A percentile compares a stretch with the other conserved stretches of the same genome.
Evolutionary conservation across 2,329 filamentous ascomycete species (phyloP).

Genomic region (Diaporthe ampelina): DNA sequence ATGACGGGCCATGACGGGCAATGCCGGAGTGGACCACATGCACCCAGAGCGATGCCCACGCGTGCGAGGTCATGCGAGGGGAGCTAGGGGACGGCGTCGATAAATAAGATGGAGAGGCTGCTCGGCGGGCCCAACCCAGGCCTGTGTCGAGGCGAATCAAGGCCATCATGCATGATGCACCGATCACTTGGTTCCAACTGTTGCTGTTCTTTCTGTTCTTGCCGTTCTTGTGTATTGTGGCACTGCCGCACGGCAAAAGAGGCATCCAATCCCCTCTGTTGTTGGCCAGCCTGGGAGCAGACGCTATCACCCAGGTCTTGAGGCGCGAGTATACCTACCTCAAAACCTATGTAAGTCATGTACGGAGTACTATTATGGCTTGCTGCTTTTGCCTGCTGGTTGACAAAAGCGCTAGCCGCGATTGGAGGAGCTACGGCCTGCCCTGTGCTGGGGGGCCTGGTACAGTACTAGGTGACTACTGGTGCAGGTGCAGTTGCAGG

Average conservation of each 20-base stretch:
- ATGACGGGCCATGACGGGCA: conserved; percentile 21
- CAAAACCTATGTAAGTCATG: too few species aligned
- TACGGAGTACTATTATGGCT: too few species aligned
- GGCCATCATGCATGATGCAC: too few species aligned
- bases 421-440: conserved; percentile 14
- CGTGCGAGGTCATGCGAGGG: conserved; percentile 3
- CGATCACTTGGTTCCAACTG: neutral
- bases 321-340: too few species aligned
- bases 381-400: conserved; percentile 4
- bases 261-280: neutral
- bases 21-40: neutral
- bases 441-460: neutral
- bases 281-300: neutral
- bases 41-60: neutral
- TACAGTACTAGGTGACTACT: neutral
- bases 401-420: conserved; percentile 20
- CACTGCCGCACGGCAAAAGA: neutral
- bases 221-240: neutral
- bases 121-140: neutral
- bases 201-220: neutral
- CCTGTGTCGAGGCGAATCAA: too few species aligned
- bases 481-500: neutral
- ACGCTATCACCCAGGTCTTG: neutral
- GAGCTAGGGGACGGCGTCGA: neutral
- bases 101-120: neutral